Conservation (phyloP, 495 filamentous ascomycete species). For the Xylaria flabelliformis region DNA sequence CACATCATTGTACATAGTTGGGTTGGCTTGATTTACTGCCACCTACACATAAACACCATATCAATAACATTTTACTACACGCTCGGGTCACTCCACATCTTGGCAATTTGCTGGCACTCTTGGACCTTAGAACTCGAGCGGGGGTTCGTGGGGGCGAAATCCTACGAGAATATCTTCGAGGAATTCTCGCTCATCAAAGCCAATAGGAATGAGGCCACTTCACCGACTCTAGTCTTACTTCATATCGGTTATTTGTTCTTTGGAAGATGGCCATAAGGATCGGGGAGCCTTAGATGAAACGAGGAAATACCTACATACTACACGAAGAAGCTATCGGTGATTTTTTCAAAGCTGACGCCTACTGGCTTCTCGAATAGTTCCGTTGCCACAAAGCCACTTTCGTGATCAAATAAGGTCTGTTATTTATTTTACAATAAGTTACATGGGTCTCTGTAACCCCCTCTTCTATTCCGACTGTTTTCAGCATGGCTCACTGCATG, state of each 20-base stretch:
- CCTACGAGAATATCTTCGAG: constrained; percentile 29
- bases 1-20: constrained; percentile 8
- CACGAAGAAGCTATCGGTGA: not conserved
- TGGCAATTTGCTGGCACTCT: constrained; percentile 14
- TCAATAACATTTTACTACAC: constrained; percentile 15
- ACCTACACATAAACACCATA: constrained; percentile 6
- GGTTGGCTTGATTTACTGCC: not conserved
- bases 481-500: constrained; percentile 24
- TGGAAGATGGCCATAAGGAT: not conserved
- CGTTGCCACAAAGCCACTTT: not conserved
- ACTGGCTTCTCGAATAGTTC: constrained; percentile 8
- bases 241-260: not conserved
- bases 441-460: constrained; percentile 9
- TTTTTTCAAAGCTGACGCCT: not conserved
- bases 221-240: constrained; percentile 27
- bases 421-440: constrained; percentile 10
- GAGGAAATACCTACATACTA: not conserved
- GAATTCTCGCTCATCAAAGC: constrained; percentile 21
- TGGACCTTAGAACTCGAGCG: constrained; percentile 27
- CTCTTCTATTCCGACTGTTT: not conserved
- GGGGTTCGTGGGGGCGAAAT: constrained; percentile 42
- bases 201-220: constrained; percentile 23
- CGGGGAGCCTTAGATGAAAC: constrained; percentile 1
- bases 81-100: constrained; percentile 10
- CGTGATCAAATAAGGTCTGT: constrained; percentile 22